These are phyloP conservation scores for Talaromyces sp. DNA, from an alignment of 2,329 filamentous ascomycete genomes.

Conservation along the genomic window DNA sequence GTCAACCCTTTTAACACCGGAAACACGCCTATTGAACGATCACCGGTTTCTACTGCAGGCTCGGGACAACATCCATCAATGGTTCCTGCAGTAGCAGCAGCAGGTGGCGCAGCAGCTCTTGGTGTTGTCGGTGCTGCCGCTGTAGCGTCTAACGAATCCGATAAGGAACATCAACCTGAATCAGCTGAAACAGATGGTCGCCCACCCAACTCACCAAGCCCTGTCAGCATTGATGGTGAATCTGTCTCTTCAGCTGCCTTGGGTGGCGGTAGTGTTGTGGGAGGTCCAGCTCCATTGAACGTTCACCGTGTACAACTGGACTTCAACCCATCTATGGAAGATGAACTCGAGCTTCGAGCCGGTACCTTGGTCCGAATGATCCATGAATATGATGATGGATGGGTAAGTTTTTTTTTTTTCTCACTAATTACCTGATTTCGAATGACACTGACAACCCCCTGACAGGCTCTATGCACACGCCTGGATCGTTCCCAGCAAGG, in stretches of 20 bases:
- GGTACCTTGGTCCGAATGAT: constrained; percentile 86
- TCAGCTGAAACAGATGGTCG: constrained; percentile 24
- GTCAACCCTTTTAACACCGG: constrained; percentile 71
- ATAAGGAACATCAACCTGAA: constrained; percentile 23
- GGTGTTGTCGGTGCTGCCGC: constrained; percentile 45
- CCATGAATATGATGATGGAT: constrained; percentile 97
- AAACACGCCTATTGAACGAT: constrained; percentile 4
- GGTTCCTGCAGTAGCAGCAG: constrained; percentile 38
- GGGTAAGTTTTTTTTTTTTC: constrained; percentile 68
- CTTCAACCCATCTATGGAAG: constrained; percentile 88
- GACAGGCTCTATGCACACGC: constrained; percentile 81
- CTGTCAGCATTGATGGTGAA: constrained; percentile 26
- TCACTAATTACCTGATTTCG: neutral
- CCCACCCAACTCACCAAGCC: constrained; percentile 29
- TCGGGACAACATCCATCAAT: constrained; percentile 36
- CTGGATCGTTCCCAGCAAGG: constrained; percentile 91
- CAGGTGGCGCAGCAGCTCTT: constrained; percentile 43
- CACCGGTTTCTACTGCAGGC: constrained; percentile 25
- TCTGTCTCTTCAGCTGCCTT: constrained; percentile 20
- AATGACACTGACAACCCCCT: constrained; percentile 28
- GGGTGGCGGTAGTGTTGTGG: constrained; percentile 17
- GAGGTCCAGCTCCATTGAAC: constrained; percentile 56
- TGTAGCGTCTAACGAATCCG: constrained; percentile 29
- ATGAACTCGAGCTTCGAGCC: constrained; percentile 79
- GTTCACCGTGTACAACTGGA: constrained; percentile 94